These are phyloP conservation scores for Boletus semigastroideus DNA, from an alignment of 1,284 basidiomycete genomes.

Conservation along the genomic window DNA sequence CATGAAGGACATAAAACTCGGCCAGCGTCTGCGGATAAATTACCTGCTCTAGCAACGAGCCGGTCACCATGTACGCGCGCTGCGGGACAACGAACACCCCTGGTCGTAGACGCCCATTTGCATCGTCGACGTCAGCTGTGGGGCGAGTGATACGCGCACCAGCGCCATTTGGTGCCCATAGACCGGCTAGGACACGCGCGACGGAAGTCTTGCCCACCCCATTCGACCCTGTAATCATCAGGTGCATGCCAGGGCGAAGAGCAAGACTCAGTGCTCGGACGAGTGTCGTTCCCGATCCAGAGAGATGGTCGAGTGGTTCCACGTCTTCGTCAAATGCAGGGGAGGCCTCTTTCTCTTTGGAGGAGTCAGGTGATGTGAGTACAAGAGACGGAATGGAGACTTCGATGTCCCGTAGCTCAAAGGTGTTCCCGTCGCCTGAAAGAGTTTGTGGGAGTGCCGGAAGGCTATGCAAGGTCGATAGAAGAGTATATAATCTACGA, in stretches of 20 bases:
- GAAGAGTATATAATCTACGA: conserved; percentile 71
- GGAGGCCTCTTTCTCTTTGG: conserved; percentile 5
- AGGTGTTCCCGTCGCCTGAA: conserved; percentile 35
- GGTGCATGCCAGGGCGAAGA: conserved; percentile 81
- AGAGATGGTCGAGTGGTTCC: conserved; percentile 16
- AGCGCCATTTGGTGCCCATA: conserved; percentile 72
- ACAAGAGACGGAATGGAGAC: conserved; percentile 60
- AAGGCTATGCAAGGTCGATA: conserved; percentile 83
- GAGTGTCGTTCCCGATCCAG: conserved; percentile 43
- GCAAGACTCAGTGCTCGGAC: conserved; percentile 72
- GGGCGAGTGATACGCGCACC: conserved; percentile 33
- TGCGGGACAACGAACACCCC: conserved; percentile 91
- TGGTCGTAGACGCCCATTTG: conserved; percentile 39
- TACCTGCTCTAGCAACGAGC: conserved; percentile 84
- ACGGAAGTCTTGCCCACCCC: conserved; percentile 95
- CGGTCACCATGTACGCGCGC: conserved; percentile 86
- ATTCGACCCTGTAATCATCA: conserved; percentile 93
- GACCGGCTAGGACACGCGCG: conserved; percentile 84
- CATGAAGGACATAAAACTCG: conserved; percentile 55
- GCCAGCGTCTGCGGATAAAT: conserved; percentile 87
- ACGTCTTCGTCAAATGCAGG: conserved; percentile 16
- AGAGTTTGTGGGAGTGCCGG: conserved; percentile 44
- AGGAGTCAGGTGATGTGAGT: background rate
- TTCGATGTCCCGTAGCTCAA: conserved; percentile 72
- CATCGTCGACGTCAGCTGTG: conserved; percentile 19